phyloP scores from a whole-genome alignment of 148 eudicot genomes.

The Fallopia convolvulus region DNA sequence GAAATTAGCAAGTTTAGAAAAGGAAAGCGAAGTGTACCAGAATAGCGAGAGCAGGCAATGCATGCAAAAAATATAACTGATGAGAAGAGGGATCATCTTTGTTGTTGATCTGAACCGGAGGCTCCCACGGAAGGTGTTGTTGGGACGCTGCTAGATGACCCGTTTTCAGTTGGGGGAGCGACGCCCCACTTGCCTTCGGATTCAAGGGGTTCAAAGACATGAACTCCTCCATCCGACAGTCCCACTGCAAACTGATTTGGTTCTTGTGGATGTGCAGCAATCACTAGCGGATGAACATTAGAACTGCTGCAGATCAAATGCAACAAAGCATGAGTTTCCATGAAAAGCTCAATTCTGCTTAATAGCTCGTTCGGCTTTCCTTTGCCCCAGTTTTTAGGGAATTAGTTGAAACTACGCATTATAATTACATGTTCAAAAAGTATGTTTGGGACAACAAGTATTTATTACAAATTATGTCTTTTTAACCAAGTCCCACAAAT shows the following conservation, averaged over 20 bases:
- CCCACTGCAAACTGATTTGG: slow-evolving; percentile 85
- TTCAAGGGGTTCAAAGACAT: slow-evolving; percentile 80
- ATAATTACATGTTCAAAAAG: no score
- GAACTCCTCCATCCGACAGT: slow-evolving; percentile 81
- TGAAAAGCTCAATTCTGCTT: not conserved
- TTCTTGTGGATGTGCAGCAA: slow-evolving; percentile 88
- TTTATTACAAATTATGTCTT: no score
- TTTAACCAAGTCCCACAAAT: no score
- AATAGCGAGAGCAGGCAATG: not conserved
- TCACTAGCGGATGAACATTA: slow-evolving; percentile 69
- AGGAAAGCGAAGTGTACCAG: not conserved
- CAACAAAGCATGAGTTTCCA: not conserved
- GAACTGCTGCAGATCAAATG: slow-evolving; percentile 39
- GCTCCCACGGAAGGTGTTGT: slow-evolving; percentile 60
- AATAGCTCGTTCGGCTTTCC: not conserved
- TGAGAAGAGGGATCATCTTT: slow-evolving; percentile 34
- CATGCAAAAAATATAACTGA: not conserved
- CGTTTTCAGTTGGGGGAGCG: slow-evolving; percentile 67
- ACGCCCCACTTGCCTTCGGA: slow-evolving; percentile 80
- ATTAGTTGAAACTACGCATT: no score
- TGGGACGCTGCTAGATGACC: slow-evolving; percentile 53
- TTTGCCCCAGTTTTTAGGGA: not conserved
- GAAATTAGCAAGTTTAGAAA: not conserved
- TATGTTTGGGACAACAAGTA: no score
- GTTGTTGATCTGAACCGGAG: slow-evolving; percentile 71